A percentile compares a stretch with the other conserved stretches of the same genome.
These are phyloP conservation scores for Kregervanrija pseudodelftensis DNA, from an alignment of 805 yeast species.

Conservation along the genomic window DNA sequence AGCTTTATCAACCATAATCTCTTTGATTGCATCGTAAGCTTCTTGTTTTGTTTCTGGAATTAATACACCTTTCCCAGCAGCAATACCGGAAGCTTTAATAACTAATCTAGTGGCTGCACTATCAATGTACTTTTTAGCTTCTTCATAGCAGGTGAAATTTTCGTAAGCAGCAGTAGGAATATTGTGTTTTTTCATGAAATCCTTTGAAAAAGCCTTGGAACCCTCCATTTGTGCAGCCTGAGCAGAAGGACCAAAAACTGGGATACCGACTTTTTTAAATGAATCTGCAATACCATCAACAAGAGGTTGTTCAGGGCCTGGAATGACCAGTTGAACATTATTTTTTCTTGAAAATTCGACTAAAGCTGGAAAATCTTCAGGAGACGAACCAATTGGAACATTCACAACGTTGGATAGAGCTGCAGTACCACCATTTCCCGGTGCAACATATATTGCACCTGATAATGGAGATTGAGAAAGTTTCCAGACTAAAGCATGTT, in stretches of 20 bases:
- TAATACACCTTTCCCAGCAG: conserved; percentile 97
- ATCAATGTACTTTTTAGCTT: conserved; percentile 66
- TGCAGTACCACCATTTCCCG: conserved; percentile 94
- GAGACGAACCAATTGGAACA: conserved; percentile 59
- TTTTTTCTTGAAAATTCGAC: conserved; percentile 69
- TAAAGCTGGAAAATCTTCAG: conserved; percentile 60
- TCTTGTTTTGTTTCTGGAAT: conserved; percentile 82
- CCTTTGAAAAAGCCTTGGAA: conserved; percentile 89
- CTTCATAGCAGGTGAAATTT: conserved; percentile 70
- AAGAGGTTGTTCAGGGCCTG: conserved; percentile 99
- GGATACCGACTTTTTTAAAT: conserved; percentile 79
- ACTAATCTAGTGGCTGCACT: conserved; percentile 70
- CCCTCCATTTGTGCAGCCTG: conserved; percentile 95
- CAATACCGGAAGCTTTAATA: conserved; percentile 95
- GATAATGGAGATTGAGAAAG: conserved; percentile 73
- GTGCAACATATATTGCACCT: conserved; percentile 76
- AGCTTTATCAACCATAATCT: conserved; percentile 81
- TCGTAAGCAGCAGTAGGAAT: conserved; percentile 93
- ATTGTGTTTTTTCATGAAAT: conserved; percentile 83
- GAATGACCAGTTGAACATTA: conserved; percentile 67
- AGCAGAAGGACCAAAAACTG: conserved; percentile 93
- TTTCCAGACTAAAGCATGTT: conserved; percentile 94
- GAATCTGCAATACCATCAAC: conserved; percentile 82
- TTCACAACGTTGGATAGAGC: conserved; percentile 56
- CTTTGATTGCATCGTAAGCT: conserved; percentile 76